phyloP scores from a whole-genome alignment of 192 early-diverging fungal species.

The Coemansia javaensis region DNA sequence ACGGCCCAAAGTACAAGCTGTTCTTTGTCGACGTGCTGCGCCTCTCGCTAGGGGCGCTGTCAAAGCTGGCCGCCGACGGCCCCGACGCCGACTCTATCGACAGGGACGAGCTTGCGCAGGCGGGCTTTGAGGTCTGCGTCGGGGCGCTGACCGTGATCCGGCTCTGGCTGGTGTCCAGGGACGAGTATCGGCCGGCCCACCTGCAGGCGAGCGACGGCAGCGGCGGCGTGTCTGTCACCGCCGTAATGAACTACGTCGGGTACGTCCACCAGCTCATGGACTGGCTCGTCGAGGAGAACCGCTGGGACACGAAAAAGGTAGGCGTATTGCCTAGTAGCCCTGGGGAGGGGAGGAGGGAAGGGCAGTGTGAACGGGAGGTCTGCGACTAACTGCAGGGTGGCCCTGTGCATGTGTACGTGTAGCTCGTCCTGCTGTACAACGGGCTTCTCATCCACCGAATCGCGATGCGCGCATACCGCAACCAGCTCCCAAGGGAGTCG shows the following conservation, averaged over 20 bases:
- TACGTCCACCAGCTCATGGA: conserved; percentile 17
- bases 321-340: no score
- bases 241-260: conserved; percentile 15
- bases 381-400: no score
- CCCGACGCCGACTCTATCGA: conserved; percentile 1
- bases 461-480: conserved; percentile 20
- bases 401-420: no score
- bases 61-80: not conserved
- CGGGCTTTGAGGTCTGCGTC: conserved; percentile 20
- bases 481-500: conserved; percentile 3
- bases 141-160: conserved; percentile 32
- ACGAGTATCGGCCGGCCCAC: conserved; percentile 34
- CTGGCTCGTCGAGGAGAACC: conserved; percentile 23
- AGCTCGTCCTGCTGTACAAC: conserved; percentile 36
- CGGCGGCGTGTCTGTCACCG: not conserved
- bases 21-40: conserved; percentile 38
- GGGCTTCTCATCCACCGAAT: conserved; percentile 27
- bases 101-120: conserved; percentile 7
- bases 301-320: conserved; percentile 38
- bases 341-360: no score
- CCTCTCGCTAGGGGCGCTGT: conserved; percentile 13
- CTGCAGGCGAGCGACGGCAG: not conserved
- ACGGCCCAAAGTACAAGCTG: conserved; percentile 10
- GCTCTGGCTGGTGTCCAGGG: conserved; percentile 33
- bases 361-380: no score